Base-by-base conservation (phyloP, 2,329 filamentous ascomycete species). In the Exophiala alcalophila region DNA sequence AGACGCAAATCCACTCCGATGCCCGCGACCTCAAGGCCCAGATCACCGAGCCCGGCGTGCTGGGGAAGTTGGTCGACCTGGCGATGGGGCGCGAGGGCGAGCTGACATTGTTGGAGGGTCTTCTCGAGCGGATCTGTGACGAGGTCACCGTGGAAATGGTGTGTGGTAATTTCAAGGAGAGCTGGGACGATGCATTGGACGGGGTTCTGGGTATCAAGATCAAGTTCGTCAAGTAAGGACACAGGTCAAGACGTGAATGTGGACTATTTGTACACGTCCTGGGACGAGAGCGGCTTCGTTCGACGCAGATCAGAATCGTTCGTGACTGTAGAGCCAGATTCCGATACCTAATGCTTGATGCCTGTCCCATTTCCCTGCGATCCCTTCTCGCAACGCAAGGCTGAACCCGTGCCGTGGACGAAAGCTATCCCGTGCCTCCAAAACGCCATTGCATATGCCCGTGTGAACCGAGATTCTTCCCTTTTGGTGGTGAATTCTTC, bases 161-260 rank as follows among this genome's bases (percentile, higher is more conserved):
- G 53, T 68, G 65, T 45, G 67, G 65, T n/a, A 58, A 60, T 21
- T 54, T 71, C 51, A 69, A 65, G 59, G 68, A 71, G 45, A 71
- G 69, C 50, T 71, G 68, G 69, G 67, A 70, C 33, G 67, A 70
- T 40, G 66, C 61, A 4, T 57, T 71, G 16, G 61, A 66, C 38
- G 67, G 67, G 3, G 53, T 70, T 25, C 41, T 69, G 44, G 39
- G 37, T 18, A 42, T 52, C 3, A 55, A 50, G 39, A 46, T 54
- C 34, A 46, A 53, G 32, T 14, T 38, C 3, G 40, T 34, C 16
- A 47, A 47, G 25, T 48, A 27, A 40, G 18, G 12, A 16, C 2
- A 12, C 19, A 24, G 24, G 32, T 9, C 14, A 35, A 16, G 12
- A 18, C 20, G 5, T 15, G 32, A 25, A 14, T 14, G 11, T 25